These are phyloP conservation scores for Tilletia setariae DNA, from an alignment of 1,284 basidiomycete genomes.

Conservation along the genomic window DNA sequence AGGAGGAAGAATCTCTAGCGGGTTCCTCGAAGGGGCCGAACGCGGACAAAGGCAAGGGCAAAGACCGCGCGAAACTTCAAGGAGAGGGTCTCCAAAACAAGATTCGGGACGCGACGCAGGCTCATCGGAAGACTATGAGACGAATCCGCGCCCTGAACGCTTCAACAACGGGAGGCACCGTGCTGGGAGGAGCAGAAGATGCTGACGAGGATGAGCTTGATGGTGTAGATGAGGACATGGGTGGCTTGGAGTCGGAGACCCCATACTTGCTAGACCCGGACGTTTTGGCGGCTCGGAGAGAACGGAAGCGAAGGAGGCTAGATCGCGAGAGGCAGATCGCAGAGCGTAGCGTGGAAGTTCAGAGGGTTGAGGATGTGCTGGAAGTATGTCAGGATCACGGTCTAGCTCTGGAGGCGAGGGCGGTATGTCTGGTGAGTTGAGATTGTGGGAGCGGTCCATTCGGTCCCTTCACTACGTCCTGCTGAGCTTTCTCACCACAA, in stretches of 20 bases:
- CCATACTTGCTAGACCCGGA: neutral
- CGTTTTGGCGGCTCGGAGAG: neutral
- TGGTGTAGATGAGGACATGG: neutral
- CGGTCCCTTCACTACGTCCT: no score
- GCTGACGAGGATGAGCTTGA: neutral
- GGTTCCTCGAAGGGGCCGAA: neutral
- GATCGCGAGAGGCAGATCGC: constrained; percentile 17
- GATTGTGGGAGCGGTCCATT: neutral
- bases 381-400: constrained; percentile 45
- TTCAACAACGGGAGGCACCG: neutral
- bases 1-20: constrained; percentile 24
- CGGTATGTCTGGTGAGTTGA: constrained; percentile 35
- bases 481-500: neutral
- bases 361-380: constrained; percentile 45
- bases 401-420: constrained; percentile 45
- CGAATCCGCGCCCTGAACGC: constrained; percentile 11
- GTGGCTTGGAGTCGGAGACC: neutral
- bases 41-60: constrained; percentile 9
- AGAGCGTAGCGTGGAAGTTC: constrained; percentile 17
- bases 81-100: neutral
- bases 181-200: neutral
- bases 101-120: neutral
- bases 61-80: neutral
- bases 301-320: constrained; percentile 8
- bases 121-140: constrained; percentile 8